Base-by-base conservation (phyloP, 192 early-diverging fungal species). In the Coemansia sp. region DNA sequence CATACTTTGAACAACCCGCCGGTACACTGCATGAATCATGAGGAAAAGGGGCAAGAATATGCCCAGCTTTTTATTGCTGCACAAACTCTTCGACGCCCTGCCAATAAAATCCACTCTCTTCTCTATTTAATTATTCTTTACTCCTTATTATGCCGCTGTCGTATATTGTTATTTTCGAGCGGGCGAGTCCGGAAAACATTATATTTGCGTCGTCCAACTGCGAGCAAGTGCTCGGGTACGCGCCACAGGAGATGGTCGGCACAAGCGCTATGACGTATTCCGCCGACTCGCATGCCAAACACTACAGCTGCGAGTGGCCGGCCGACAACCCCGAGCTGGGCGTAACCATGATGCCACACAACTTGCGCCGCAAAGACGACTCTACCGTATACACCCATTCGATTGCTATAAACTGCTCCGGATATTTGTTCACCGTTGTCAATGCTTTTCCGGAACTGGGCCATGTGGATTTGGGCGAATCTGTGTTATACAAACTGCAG, bases 231-330 rank as follows among this genome's bases (percentile, higher is more conserved):
- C 54, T 78, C 17, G 76, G 76, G 10, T 78, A 78, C 53, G 53
- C 63, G 59, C 70, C 76, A 1, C 48, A 72, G 1, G 76, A 73
- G 29, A 78, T 78, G 76, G 48, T 78, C 14, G 76, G 76, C 3
- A 72, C 66, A 12, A 78, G 76, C 27, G 58, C 62, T 1, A 64
- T 78, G 47, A 63, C 67, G 27, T 78, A 73, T 57, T 78, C 76
- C 0, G 53, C 61, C 22, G 76, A 78, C 64, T 11, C 66, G 11
- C 64, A 78, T 25, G 76, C 76, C 54, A 62, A 69, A 35, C 76
- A 78, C 50, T 78, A 78, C 57, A 73, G 76, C 70, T 78, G 76
- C 51, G 54, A 68, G 45, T 78, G 76, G 76, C 76, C 76, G 0
- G 70, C 60, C 0, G 76, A 78, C 52, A 78, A 78, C 43, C 76